Evolutionary conservation across 805 yeast genomes (phyloP).

Genomic region (Wickerhamomyces sydowiorum): DNA sequence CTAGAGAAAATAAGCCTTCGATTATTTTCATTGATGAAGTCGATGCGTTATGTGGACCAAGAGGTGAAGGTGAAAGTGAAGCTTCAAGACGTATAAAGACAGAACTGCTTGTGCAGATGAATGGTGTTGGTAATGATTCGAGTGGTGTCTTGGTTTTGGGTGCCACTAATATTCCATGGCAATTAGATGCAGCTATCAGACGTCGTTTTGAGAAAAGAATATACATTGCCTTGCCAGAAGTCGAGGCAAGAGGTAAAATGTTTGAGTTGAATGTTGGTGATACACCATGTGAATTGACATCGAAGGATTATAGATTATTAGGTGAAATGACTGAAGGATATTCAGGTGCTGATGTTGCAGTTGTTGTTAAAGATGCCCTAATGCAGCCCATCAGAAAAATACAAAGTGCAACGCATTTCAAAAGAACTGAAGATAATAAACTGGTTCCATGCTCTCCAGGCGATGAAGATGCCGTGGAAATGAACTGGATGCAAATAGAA

Average conservation of each 20-base stretch:
- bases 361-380: slow-evolving; percentile 92
- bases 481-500: slow-evolving; percentile 89
- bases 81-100: slow-evolving; percentile 95
- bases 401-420: slow-evolving; percentile 94
- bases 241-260: slow-evolving; percentile 89
- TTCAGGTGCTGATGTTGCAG: slow-evolving; percentile 96
- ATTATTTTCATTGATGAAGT: slow-evolving; percentile 97
- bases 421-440: slow-evolving; percentile 44
- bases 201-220: slow-evolving; percentile 95
- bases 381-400: slow-evolving; percentile 97
- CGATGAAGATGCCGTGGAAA: slow-evolving; percentile 76
- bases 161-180: slow-evolving; percentile 99
- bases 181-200: slow-evolving; percentile 93
- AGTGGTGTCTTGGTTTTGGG: slow-evolving; percentile 91
- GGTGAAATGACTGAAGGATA: slow-evolving; percentile 96
- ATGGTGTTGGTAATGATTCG: slow-evolving; percentile 96
- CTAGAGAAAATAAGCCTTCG: slow-evolving; percentile 92
- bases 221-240: slow-evolving; percentile 91
- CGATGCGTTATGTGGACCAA: slow-evolving; percentile 95
- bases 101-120: slow-evolving; percentile 94
- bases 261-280: slow-evolving; percentile 89
- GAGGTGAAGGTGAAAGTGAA: slow-evolving; percentile 97
- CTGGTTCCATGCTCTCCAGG: slow-evolving; percentile 97
- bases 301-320: slow-evolving; percentile 67
- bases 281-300: slow-evolving; percentile 74